Conservation (phyloP, 164 flowering plant genomes). For the Amborella trichopoda region DNA sequence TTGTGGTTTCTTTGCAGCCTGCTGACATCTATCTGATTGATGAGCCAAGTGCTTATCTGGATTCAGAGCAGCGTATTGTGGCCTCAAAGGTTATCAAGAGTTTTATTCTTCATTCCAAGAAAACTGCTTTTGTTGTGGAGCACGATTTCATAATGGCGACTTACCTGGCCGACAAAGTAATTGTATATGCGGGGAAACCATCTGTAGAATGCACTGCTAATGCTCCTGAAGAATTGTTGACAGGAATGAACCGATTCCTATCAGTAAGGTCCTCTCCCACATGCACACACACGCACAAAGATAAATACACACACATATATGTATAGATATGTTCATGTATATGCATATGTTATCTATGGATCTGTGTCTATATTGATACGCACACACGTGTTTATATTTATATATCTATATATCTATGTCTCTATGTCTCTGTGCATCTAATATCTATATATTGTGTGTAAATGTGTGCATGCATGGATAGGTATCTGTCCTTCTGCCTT, state of each 20-base stretch:
- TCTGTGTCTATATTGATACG: neutral
- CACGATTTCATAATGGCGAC: slow-evolving; percentile 88
- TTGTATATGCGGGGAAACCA: slow-evolving; percentile 66
- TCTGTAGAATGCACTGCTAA: slow-evolving; percentile 66
- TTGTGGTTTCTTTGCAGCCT: slow-evolving; percentile 41
- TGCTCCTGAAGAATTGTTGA: slow-evolving; percentile 63
- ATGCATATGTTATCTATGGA: too few species aligned
- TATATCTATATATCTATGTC: neutral
- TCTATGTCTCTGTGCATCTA: neutral
- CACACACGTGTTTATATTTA: neutral
- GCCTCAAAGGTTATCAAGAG: slow-evolving; percentile 82
- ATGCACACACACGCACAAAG: too few species aligned
- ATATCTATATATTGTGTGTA: neutral
- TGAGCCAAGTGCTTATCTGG: slow-evolving; percentile 87
- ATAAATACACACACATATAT: neutral
- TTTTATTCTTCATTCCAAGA: slow-evolving; percentile 71
- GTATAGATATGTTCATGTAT: neutral
- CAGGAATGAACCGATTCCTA: slow-evolving; percentile 83
- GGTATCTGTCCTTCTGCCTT: neutral
- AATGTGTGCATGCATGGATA: neutral
- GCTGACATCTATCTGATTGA: slow-evolving; percentile 77
- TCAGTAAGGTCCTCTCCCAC: slow-evolving; percentile 33
- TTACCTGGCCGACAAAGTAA: slow-evolving; percentile 73
- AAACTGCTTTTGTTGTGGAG: slow-evolving; percentile 82
- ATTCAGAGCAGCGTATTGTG: slow-evolving; percentile 81